Base-by-base conservation (phyloP, 78 protist species). In the Isochrysis galbana region DNA sequence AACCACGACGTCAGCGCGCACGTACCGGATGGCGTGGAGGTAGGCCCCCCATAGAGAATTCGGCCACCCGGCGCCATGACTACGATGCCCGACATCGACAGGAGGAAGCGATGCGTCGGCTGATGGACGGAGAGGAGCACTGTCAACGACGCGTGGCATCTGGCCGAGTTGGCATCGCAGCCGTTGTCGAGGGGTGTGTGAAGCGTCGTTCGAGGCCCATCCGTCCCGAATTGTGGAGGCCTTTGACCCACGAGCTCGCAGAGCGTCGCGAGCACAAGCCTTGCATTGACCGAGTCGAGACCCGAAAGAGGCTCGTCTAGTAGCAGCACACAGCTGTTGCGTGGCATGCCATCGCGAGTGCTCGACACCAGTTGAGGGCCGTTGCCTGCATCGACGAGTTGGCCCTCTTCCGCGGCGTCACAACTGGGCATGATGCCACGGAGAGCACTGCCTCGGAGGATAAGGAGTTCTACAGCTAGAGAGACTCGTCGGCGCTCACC, bases 401-500 rank as follows among this genome's bases (percentile, higher is more conserved):
- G n/a, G n/a, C n/a, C n/a, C n/a, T n/a, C n/a, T n/a, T n/a, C n/a
- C n/a, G n/a, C n/a, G n/a, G n/a, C n/a, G n/a, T n/a, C n/a, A n/a
- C n/a, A n/a, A n/a, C n/a, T n/a, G 67, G n/a, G n/a, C n/a, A n/a
- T n/a, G n/a, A n/a, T n/a, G n/a, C n/a, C n/a, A n/a, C n/a, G n/a
- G n/a, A n/a, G 61, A 51, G 61, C 29, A 14, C 61, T 51, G 61
- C 61, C 61, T 7, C 4, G 34, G 34, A 39, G 19, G 14, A 39
- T 48, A 44, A 96, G 90, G 21, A 95, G 89, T 87, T 96, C 97
- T 7, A 94, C 48, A 0, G 95, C 98, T 47, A 97, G 92, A 0
- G 93, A 25, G 26, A 95, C 87, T 26, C 98, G 93, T 51, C 94
- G 96, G 34, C 94, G 61, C 89, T 97, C 98, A 51, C 99, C 99